Evolutionary conservation across 1,284 basidiomycete species (phyloP).

Genomic region (Cryptococcus neoformans): DNA sequence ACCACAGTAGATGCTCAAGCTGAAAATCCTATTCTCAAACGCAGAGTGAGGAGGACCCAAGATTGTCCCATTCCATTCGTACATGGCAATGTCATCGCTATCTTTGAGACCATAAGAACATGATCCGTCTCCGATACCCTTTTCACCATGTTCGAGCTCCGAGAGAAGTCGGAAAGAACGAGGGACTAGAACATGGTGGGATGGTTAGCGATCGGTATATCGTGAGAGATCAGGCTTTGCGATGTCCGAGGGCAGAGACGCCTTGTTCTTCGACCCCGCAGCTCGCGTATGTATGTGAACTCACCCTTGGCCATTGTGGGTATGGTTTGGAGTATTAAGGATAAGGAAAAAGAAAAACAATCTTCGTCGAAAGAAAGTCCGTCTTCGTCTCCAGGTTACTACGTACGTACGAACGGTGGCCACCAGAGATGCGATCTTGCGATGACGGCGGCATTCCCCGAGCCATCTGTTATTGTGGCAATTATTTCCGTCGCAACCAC

Average conservation of each 20-base stretch:
- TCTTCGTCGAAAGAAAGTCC: too few relatives aligned
- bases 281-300: not conserved
- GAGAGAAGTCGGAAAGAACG: slow-evolving; percentile 94
- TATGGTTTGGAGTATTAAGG: slow-evolving; percentile 9
- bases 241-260: not conserved
- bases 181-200: slow-evolving; percentile 62
- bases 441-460: too few relatives aligned
- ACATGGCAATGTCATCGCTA: slow-evolving; percentile 92
- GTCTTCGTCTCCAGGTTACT: too few relatives aligned
- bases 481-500: too few relatives aligned
- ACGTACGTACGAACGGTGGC: too few relatives aligned
- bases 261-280: not conserved
- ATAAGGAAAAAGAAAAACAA: not conserved
- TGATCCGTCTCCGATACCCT: slow-evolving; percentile 96
- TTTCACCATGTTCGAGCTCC: slow-evolving; percentile 99
- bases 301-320: slow-evolving; percentile 61
- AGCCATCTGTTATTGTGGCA: too few relatives aligned
- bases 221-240: not conserved
- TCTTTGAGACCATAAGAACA: slow-evolving; percentile 95
- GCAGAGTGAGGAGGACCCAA: slow-evolving; percentile 97
- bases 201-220: not conserved
- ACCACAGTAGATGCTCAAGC: slow-evolving; percentile 85
- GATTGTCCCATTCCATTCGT: slow-evolving; percentile 98
- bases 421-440: too few relatives aligned
- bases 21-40: slow-evolving; percentile 98